Evolutionary conservation across 805 yeast species (phyloP).

Genomic region (Blastobotrys mokoenaii): DNA sequence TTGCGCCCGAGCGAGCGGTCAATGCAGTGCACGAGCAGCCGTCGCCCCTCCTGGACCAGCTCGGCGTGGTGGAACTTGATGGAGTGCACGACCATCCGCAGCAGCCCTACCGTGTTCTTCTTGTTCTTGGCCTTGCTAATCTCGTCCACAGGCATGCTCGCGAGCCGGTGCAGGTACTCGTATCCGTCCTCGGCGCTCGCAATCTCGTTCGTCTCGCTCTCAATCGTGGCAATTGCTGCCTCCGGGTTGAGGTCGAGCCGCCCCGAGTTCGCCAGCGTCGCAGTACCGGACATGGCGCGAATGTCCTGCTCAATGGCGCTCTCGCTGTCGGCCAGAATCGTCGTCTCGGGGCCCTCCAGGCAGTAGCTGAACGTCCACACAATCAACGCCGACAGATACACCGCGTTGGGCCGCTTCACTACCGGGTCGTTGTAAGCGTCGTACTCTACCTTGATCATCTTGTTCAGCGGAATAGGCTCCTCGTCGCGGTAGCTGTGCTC

Average conservation of each 20-base stretch:
- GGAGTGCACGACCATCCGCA: conserved; percentile 25
- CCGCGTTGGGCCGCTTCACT: conserved; percentile 23
- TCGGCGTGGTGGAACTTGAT: conserved; percentile 24
- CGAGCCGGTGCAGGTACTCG: conserved; percentile 40
- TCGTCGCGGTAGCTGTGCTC: conserved; percentile 3
- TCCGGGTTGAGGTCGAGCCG: conserved; percentile 5
- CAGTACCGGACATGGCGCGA: not conserved
- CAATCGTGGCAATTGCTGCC: conserved; percentile 4
- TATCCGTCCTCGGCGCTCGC: conserved; percentile 38
- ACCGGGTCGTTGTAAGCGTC: conserved; percentile 21
- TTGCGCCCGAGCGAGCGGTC: conserved; percentile 10
- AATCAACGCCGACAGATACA: conserved; percentile 23
- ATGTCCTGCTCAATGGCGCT: conserved; percentile 1
- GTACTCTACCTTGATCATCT: conserved; percentile 13
- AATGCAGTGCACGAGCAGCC: conserved; percentile 10
- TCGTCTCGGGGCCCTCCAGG: conserved; percentile 26
- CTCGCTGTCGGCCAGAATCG: conserved; percentile 1
- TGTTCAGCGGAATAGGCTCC: conserved; percentile 7
- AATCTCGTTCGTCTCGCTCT: conserved; percentile 5
- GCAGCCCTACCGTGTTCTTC: conserved; percentile 48
- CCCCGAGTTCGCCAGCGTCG: conserved; percentile 8
- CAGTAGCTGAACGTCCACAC: conserved; percentile 28
- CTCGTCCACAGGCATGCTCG: conserved; percentile 15
- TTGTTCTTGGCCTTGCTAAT: conserved; percentile 34
- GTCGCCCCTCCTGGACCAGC: conserved; percentile 14